A percentile compares a stretch with the other conserved stretches of the same genome.
Evolutionary conservation across 2,329 filamentous ascomycete species (phyloP).

Genomic region (Sordariomycetes sp.): DNA sequence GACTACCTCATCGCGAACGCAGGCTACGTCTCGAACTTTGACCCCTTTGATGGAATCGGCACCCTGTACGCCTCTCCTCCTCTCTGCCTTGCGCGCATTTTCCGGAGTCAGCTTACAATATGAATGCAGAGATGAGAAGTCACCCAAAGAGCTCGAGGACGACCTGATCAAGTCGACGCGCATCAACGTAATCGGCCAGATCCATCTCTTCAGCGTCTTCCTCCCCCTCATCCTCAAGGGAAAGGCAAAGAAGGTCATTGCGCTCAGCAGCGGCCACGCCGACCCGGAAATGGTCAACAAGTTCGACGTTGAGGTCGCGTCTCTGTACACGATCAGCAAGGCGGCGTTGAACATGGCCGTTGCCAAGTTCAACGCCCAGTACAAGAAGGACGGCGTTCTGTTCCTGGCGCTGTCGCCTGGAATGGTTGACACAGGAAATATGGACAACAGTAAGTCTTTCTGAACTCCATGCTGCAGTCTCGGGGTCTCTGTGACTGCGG

Average conservation of each 20-base stretch:
- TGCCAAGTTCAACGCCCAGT: constrained; percentile 40
- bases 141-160: constrained; percentile 1
- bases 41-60: not conserved
- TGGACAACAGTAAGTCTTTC: not conserved
- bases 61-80: constrained; percentile 2
- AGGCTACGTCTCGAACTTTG: constrained; percentile 45
- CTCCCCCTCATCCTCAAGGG: constrained; percentile 40
- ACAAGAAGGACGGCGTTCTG: constrained; percentile 36
- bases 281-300: constrained; percentile 31
- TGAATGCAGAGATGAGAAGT: not conserved
- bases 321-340: constrained; percentile 36
- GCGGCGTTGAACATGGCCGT: constrained; percentile 37
- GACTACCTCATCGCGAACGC: constrained; percentile 67
- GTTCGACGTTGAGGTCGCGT: constrained; percentile 18
- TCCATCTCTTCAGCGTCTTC: constrained; percentile 41
- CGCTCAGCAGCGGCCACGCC: constrained; percentile 34
- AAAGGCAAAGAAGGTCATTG: constrained; percentile 39
- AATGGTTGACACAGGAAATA: constrained; percentile 1
- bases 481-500: not conserved
- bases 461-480: not conserved
- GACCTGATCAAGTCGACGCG: constrained; percentile 16
- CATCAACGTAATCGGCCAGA: constrained; percentile 38
- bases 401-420: constrained; percentile 25
- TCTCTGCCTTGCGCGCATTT: not conserved
- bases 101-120: not conserved